A percentile compares a stretch with the other conserved stretches of the same genome.
Conservation (phyloP, 2,329 filamentous ascomycete species). For the Ascochyta clinopodiicola region DNA sequence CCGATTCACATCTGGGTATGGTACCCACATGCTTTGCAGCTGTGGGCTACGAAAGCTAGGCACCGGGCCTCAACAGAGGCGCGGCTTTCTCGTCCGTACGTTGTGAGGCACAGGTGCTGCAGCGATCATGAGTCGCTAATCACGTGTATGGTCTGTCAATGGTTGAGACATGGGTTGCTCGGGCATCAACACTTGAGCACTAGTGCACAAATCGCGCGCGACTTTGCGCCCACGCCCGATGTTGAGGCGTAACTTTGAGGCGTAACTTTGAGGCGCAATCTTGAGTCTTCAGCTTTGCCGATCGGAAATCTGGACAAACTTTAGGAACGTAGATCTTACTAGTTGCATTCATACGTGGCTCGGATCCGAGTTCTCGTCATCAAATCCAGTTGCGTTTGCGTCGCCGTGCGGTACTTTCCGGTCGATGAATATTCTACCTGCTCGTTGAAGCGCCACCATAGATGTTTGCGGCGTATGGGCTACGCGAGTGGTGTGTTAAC, state of each 20-base stretch:
- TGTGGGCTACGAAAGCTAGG: neutral
- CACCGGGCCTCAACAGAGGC: neutral
- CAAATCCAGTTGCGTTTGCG: neutral
- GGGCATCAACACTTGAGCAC: neutral
- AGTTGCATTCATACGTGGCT: neutral
- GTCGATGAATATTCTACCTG: neutral
- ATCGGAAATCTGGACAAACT: neutral
- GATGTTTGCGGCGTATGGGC: neutral
- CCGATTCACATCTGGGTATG: neutral
- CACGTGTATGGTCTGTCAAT: constrained; percentile 1
- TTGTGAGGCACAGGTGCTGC: neutral
- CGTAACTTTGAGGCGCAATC: neutral
- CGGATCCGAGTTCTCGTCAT: neutral
- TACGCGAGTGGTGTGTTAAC: neutral
- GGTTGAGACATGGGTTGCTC: neutral
- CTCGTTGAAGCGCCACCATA: neutral
- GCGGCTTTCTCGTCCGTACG: neutral
- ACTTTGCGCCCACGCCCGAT: neutral
- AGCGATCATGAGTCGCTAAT: constrained; percentile 1
- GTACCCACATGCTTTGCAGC: neutral
- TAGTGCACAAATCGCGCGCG: neutral
- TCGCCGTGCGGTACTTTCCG: neutral
- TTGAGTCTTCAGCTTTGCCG: neutral
- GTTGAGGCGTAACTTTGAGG: neutral
- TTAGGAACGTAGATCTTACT: neutral